Base-by-base conservation (phyloP, 1,284 basidiomycete species). In the Schizophyllum amplum region DNA sequence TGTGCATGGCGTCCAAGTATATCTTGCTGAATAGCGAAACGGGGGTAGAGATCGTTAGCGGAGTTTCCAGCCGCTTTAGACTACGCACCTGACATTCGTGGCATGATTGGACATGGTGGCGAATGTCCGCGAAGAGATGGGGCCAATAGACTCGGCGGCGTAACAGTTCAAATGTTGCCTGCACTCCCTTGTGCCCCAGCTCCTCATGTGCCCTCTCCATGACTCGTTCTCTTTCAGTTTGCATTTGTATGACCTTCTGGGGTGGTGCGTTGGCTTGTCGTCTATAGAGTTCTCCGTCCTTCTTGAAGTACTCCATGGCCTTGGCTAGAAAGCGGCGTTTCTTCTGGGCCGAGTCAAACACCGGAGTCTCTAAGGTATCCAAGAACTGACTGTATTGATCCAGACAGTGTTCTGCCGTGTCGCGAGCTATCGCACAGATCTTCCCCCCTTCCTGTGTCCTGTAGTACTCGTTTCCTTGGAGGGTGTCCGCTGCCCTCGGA, bases 71-170 rank as follows among this genome's bases (percentile, higher is more conserved):
- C 9, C 24, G 27, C 33, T 52, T 50, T 1, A 46, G 33, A 11
- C 21, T 54, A 17, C 49, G 53, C 21, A 53, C 24, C 23, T 57
- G 56, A 25, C 48, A 57, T 49, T 66, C 47, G 47, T 73, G 69
- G 58, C 74, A 76, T 0, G 73, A 71, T 0, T 56, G 24, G 2
- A 76, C 56, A 55, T 67, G 71, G 65, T 68, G 68, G 1, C 64
- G 54, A 9, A 75, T 58, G 55, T 76, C 67, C 0, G 56, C 48
- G 2, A 64, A 33, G 17, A 68, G 21, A 2, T 52, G 24, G 13
- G 65, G 67, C 67, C 67, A 68, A 61, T 61, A 67, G 52, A 67
- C 66, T 7, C 58, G 55, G 17, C 59, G 52, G 1, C 50, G 15
- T 2, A 68, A 46, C 0, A 52, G 20, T 22, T 52, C 27, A 17